Percentiles rank a stretch among this genome's conserved stretches.
These are phyloP conservation scores for Coprinopsis sp. DNA, from an alignment of 768 basidiomycete species.

Conservation along the genomic window DNA sequence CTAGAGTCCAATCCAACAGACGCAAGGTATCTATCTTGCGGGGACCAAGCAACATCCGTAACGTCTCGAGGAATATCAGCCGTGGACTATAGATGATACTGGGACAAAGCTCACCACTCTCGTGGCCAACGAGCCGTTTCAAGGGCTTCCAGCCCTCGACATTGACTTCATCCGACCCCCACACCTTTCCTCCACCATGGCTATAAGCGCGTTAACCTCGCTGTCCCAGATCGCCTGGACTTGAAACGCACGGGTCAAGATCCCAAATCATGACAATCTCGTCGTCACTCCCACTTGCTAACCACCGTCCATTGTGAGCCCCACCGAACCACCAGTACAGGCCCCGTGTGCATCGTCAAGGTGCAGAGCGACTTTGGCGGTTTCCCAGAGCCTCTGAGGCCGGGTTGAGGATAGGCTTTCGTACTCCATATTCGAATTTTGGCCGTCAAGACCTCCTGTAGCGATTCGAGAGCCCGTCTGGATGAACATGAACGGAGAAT, in stretches of 20 bases:
- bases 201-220: conserved; percentile 33
- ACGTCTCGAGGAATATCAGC: conserved; percentile 56
- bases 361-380: conserved; percentile 89
- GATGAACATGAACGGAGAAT: conserved; percentile 91
- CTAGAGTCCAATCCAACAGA: conserved; percentile 91
- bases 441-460: conserved; percentile 94
- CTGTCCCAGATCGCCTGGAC: neutral
- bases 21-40: conserved; percentile 87
- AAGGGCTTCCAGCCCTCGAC: conserved; percentile 96
- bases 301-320: conserved; percentile 90
- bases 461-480: conserved; percentile 94
- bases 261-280: conserved; percentile 97
- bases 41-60: conserved; percentile 92
- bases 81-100: conserved; percentile 2
- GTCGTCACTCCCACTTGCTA: conserved; percentile 96
- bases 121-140: conserved; percentile 88
- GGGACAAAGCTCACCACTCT: conserved; percentile 65
- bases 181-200: conserved; percentile 78
- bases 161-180: conserved; percentile 94
- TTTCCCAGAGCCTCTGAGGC: conserved; percentile 61
- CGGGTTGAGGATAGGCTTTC: conserved; percentile 81
- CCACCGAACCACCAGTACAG: conserved; percentile 88
- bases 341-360: conserved; percentile 88
- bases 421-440: conserved; percentile 98
- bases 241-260: conserved; percentile 77